phyloP scores from a whole-genome alignment of 2,329 filamentous ascomycete genomes.

The Alternaria postmessia region DNA sequence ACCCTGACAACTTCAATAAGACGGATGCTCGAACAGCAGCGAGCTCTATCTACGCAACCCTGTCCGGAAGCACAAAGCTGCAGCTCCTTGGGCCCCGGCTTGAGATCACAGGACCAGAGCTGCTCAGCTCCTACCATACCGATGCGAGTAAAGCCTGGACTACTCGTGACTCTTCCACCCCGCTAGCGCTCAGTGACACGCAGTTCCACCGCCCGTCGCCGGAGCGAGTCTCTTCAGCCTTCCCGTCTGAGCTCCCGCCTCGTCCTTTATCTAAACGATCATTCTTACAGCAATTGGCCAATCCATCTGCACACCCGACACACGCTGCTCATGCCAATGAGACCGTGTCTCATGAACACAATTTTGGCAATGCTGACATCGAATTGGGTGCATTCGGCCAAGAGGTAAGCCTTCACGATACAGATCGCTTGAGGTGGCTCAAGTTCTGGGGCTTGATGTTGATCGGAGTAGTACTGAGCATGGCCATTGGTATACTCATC shows the following conservation, averaged over 20 bases:
- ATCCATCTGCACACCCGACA: not conserved
- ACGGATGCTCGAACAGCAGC: not conserved
- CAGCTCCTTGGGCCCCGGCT: not conserved
- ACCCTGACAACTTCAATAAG: not conserved
- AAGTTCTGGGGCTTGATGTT: not conserved
- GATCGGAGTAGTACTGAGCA: not conserved
- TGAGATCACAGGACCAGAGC: not conserved
- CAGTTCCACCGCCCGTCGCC: not conserved
- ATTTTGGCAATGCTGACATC: not conserved
- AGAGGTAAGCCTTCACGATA: accelerated
- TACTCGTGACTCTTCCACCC: not conserved
- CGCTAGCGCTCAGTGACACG: not conserved
- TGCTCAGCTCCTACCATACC: not conserved
- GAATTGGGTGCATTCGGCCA: not conserved
- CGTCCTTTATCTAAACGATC: not conserved
- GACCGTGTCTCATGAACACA: not conserved
- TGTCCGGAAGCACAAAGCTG: not conserved
- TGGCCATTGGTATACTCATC: not conserved
- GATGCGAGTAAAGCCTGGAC: not conserved
- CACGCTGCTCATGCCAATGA: not conserved
- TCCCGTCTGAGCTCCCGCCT: not conserved
- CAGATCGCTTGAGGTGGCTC: not conserved
- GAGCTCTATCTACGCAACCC: not conserved
- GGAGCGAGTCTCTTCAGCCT: not conserved
- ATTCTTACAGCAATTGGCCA: not conserved